A percentile compares a stretch with the other conserved stretches of the same genome.
Evolutionary conservation across 1,284 basidiomycete species (phyloP).

Genomic region (Phellopilus nigrolimitatus): DNA sequence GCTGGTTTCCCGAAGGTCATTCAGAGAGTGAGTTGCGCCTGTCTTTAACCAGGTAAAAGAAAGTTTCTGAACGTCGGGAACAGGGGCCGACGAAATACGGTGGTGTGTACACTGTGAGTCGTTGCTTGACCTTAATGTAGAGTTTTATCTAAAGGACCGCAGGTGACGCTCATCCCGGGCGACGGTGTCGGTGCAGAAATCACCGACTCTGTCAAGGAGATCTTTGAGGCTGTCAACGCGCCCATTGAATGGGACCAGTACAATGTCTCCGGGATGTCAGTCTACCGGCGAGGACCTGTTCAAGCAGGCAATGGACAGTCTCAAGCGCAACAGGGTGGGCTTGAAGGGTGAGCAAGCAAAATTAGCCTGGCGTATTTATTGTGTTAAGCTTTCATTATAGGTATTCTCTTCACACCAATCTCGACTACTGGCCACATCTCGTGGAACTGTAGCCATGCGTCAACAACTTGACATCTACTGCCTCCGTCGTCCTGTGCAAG

Average conservation of each 20-base stretch:
- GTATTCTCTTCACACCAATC: slow-evolving; percentile 98
- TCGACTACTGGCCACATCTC: slow-evolving; percentile 96
- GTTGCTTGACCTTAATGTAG: slow-evolving; percentile 24
- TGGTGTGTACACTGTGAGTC: slow-evolving; percentile 79
- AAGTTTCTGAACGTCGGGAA: background rate
- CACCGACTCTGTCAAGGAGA: slow-evolving; percentile 98
- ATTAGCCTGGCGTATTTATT: slow-evolving; percentile 8
- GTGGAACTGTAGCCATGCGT: slow-evolving; percentile 99
- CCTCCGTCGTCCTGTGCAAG: slow-evolving; percentile 97
- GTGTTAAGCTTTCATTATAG: slow-evolving; percentile 37
- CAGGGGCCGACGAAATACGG: slow-evolving; percentile 93
- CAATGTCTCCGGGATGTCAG: slow-evolving; percentile 95
- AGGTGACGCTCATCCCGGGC: slow-evolving; percentile 94
- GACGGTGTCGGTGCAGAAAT: slow-evolving; percentile 98
- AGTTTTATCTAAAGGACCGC: slow-evolving; percentile 23
- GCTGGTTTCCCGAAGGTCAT: slow-evolving; percentile 75
- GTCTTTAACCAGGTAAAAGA: slow-evolving; percentile 2
- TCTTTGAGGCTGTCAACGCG: slow-evolving; percentile 95
- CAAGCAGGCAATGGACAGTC: slow-evolving; percentile 94
- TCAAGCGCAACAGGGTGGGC: slow-evolving; percentile 96
- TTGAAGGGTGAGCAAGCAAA: slow-evolving; percentile 77
- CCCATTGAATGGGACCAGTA: slow-evolving; percentile 99
- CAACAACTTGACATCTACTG: slow-evolving; percentile 99
- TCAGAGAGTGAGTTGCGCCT: slow-evolving; percentile 48
- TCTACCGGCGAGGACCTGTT: slow-evolving; percentile 92